Evolutionary conservation across 202 grass and related monocot species (phyloP).

Genomic region (Cymbopogon flexuosus): DNA sequence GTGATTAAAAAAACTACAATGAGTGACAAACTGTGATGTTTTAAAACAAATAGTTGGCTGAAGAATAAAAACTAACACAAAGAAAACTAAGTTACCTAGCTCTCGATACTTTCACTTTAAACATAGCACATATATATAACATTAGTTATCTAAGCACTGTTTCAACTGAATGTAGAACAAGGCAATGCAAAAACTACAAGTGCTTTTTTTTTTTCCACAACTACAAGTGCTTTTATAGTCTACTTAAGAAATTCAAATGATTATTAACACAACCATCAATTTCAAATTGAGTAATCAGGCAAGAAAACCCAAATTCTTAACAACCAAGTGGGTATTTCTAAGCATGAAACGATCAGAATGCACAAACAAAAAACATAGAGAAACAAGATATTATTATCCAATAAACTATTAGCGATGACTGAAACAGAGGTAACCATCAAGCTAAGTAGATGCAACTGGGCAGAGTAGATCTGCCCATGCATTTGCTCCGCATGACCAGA

Average conservation of each 20-base stretch:
- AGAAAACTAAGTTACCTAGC: neutral
- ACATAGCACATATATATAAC: neutral
- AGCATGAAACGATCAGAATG: constrained; percentile 4
- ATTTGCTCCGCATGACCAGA: neutral
- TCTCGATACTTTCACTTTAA: neutral
- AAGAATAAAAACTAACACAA: constrained; percentile 3
- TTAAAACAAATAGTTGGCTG: neutral
- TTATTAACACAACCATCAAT: neutral
- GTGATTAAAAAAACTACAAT: neutral
- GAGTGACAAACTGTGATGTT: neutral
- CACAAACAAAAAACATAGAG: neutral
- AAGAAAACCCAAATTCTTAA: neutral
- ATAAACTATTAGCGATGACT: neutral
- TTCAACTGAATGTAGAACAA: neutral
- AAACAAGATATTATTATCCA: neutral
- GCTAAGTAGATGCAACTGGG: neutral
- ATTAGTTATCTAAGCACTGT: neutral
- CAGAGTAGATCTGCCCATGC: neutral
- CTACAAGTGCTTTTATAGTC: neutral
- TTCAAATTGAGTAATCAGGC: neutral
- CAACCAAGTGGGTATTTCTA: constrained; percentile 13
- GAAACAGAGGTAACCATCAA: neutral
- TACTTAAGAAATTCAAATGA: constrained; percentile 1
- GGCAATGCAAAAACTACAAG: neutral
- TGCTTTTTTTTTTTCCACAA: no score